Conservation (phyloP, 208 protist species). For the Strigomonas oncopelti region DNA sequence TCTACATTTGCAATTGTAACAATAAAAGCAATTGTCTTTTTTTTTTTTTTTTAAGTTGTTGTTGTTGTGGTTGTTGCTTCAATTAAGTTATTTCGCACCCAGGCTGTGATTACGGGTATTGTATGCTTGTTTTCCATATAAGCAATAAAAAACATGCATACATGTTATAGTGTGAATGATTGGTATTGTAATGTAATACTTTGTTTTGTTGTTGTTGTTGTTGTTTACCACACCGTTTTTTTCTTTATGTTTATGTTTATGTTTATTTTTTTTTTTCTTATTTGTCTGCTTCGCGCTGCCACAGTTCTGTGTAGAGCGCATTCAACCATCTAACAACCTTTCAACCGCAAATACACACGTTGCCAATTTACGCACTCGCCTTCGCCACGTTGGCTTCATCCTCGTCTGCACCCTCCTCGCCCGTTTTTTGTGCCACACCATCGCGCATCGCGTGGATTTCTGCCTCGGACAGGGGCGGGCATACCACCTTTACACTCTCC, state of each 20-base stretch:
- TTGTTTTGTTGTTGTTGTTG: too few species aligned
- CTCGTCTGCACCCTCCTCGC: not conserved
- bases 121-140: not conserved
- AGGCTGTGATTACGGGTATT: too few species aligned
- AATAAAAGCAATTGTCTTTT: slow-evolving; percentile 2
- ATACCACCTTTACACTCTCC: slow-evolving; percentile 52
- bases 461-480: slow-evolving; percentile 49
- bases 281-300: not conserved
- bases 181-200: too few species aligned
- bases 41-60: slow-evolving; percentile 13
- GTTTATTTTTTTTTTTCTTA: not conserved
- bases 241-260: not conserved
- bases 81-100: too few species aligned
- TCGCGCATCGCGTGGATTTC: slow-evolving; percentile 32
- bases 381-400: not conserved
- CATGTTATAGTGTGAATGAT: too few species aligned
- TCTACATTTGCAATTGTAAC: too few species aligned
- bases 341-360: too few species aligned
- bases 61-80: too few species aligned
- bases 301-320: too few species aligned
- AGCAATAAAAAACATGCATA: not conserved
- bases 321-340: too few species aligned
- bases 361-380: not conserved
- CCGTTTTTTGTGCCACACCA: not conserved
- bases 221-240: not conserved